Percentiles rank a stretch among this genome's conserved stretches.
Conservation (phyloP, 208 protist genomes). For the Wallacemonas collosoma region DNA sequence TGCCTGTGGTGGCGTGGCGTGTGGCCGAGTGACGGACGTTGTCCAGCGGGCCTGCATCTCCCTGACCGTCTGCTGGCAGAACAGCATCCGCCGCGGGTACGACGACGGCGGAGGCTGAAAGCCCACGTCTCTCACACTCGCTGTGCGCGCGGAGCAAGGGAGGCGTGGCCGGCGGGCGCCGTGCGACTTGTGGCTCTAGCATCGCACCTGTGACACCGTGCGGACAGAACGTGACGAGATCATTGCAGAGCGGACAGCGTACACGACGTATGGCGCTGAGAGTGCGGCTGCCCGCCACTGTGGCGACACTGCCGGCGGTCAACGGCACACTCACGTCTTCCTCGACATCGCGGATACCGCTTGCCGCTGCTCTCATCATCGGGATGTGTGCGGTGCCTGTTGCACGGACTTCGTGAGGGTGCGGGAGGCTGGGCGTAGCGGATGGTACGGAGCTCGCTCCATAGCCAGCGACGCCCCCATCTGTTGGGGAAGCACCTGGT, state of each 20-base stretch:
- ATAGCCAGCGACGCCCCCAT: too few relatives aligned
- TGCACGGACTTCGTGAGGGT: background rate
- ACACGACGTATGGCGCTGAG: background rate
- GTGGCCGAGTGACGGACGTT: too few relatives aligned
- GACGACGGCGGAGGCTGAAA: background rate
- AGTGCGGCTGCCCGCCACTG: background rate
- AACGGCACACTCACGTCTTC: too few relatives aligned
- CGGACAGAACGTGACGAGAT: conserved; percentile 6
- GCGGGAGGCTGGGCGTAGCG: too few relatives aligned
- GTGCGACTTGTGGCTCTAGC: background rate
- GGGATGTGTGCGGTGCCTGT: background rate
- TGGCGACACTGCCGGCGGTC: background rate
- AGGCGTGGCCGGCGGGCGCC: background rate
- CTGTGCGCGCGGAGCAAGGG: background rate
- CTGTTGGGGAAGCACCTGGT: too few relatives aligned
- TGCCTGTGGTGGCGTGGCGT: too few relatives aligned
- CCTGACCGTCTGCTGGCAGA: too few relatives aligned
- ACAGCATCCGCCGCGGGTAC: background rate
- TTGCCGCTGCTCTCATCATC: too few relatives aligned
- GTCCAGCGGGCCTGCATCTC: too few relatives aligned
- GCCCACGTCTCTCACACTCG: background rate
- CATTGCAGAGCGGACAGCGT: conserved; percentile 9
- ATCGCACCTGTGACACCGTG: background rate
- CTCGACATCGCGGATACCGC: too few relatives aligned
- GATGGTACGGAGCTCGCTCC: background rate